phyloP scores from a whole-genome alignment of 495 filamentous ascomycete species.

The Aspergillus mulundensis region DNA sequence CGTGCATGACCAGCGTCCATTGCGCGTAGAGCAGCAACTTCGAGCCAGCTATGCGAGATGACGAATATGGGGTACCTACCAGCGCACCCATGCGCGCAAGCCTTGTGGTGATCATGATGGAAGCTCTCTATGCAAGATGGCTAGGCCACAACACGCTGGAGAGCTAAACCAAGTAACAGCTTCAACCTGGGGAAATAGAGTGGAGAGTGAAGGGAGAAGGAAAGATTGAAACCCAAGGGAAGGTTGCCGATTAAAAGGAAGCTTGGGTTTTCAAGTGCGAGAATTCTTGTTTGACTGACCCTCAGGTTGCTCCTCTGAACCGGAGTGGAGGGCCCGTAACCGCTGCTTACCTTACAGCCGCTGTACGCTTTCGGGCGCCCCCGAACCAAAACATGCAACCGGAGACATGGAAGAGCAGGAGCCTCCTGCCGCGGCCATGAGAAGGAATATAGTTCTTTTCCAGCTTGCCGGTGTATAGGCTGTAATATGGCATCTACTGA shows the following conservation, averaged over 20 bases:
- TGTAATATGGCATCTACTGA: neutral
- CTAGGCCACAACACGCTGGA: conserved; percentile 34
- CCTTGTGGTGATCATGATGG: conserved; percentile 53
- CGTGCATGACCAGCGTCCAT: conserved; percentile 1
- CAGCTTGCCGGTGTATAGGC: neutral
- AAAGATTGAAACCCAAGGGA: conserved; percentile 23
- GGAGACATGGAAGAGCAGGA: conserved; percentile 23
- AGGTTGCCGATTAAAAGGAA: conserved; percentile 44
- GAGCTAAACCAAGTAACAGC: conserved; percentile 32
- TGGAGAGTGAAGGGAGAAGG: conserved; percentile 30
- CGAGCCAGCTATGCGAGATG: neutral
- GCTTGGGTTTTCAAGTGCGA: conserved; percentile 38
- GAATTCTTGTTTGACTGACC: conserved; percentile 26
- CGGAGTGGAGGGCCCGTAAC: conserved; percentile 44
- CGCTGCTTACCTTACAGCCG: conserved; percentile 36
- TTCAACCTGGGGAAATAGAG: conserved; percentile 37
- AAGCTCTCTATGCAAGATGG: conserved; percentile 36
- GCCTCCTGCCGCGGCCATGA: neutral
- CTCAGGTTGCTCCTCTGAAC: conserved; percentile 25
- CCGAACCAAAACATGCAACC: conserved; percentile 26
- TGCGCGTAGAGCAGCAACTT: conserved; percentile 1
- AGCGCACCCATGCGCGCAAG: conserved; percentile 55
- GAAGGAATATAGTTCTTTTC: neutral
- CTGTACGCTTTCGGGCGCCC: conserved; percentile 32
- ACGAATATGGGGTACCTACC: conserved; percentile 36